Percentiles rank a stretch among this genome's conserved stretches.
Evolutionary conservation across 208 protist genomes (phyloP).

Genomic region (Acanthamoeba triangularis): DNA sequence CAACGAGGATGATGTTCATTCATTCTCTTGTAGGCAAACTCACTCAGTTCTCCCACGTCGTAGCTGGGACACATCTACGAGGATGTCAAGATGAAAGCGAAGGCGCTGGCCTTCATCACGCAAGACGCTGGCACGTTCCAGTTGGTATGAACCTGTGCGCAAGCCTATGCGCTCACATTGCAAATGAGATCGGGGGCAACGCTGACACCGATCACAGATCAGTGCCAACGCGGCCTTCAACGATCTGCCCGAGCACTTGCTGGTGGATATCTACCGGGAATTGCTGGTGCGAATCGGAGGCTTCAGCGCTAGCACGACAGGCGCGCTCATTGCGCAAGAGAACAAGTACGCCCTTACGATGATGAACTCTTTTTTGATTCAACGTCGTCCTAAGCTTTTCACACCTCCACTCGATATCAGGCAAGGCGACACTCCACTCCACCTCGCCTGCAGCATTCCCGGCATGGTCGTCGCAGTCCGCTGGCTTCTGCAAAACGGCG

Average conservation of each 20-base stretch:
- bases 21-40: background rate
- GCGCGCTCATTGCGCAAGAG: background rate
- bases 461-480: constrained; percentile 17
- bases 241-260: background rate
- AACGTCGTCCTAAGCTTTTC: background rate
- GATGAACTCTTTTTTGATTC: no score
- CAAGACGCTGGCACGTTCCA: constrained; percentile 33
- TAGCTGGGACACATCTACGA: constrained; percentile 58
- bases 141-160: no score
- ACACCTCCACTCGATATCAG: background rate
- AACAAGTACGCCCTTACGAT: background rate
- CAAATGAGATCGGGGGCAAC: background rate
- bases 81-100: background rate
- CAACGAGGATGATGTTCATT: background rate
- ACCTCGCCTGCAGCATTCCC: background rate
- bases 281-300: background rate
- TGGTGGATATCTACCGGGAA: constrained; percentile 6
- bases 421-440: background rate
- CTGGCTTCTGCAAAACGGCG: constrained; percentile 18
- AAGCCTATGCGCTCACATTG: no score
- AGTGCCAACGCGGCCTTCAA: constrained; percentile 3
- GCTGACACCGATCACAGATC: background rate
- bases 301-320: background rate
- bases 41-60: background rate
- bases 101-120: background rate